Conservation (phyloP, 2,329 filamentous ascomycete genomes). For the Thielaviopsis euricoi region DNA sequence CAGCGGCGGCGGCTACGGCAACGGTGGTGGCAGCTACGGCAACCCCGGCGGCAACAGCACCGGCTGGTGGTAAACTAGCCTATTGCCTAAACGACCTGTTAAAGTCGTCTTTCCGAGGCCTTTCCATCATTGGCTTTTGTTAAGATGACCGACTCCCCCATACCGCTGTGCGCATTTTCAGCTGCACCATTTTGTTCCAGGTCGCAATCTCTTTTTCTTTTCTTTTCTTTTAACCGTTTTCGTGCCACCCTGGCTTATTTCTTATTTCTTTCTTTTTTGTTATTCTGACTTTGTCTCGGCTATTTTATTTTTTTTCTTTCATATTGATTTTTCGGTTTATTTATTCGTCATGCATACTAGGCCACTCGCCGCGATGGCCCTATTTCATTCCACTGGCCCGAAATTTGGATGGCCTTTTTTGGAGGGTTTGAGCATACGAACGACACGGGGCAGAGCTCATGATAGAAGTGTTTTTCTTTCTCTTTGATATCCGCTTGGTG, state of each 20-base stretch:
- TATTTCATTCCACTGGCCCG: background rate
- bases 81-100: background rate
- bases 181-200: constrained; percentile 10
- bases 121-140: background rate
- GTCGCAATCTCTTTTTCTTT: constrained; percentile 13
- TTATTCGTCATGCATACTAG: background rate
- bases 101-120: too few relatives aligned
- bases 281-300: background rate
- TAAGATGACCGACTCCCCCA: too few relatives aligned
- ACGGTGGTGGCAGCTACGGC: constrained; percentile 32
- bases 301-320: background rate
- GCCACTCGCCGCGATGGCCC: background rate
- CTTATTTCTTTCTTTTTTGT: constrained; percentile 7
- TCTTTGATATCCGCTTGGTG: constrained; percentile 15
- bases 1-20: constrained; percentile 24
- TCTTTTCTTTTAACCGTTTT: constrained; percentile 17
- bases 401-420: background rate
- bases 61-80: constrained; percentile 44
- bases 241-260: background rate
- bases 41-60: constrained; percentile 54
- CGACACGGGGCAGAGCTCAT: constrained; percentile 12
- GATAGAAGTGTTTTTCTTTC: constrained; percentile 15
- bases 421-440: constrained; percentile 19
- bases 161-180: constrained; percentile 8
- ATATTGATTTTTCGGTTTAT: background rate